These are phyloP conservation scores for Cladosporium sp. DNA, from an alignment of 2,329 filamentous ascomycete species.

Conservation along the genomic window DNA sequence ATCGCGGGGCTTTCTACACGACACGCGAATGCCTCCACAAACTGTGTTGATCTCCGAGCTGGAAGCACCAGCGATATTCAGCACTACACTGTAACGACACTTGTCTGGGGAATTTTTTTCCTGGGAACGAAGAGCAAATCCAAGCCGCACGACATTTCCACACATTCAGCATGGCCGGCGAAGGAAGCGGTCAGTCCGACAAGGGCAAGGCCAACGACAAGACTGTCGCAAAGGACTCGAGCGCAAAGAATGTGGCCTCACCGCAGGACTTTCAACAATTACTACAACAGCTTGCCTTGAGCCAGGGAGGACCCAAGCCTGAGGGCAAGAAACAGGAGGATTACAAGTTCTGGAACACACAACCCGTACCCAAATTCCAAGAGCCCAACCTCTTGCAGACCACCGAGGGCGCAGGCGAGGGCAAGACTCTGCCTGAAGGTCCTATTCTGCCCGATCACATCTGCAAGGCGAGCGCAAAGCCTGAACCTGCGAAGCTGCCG, in stretches of 20 bases:
- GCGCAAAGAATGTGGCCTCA: conserved; percentile 9
- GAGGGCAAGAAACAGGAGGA: conserved; percentile 33
- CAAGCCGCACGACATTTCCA: no score
- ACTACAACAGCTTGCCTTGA: conserved; percentile 26
- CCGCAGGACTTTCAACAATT: conserved; percentile 27
- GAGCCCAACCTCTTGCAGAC: conserved; percentile 32
- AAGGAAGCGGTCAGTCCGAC: conserved; percentile 2
- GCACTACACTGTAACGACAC: not conserved
- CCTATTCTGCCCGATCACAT: conserved; percentile 79
- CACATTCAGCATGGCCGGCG: not conserved
- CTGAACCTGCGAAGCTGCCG: conserved; percentile 66
- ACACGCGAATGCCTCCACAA: not conserved
- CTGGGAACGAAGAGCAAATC: not conserved
- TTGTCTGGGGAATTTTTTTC: no score
- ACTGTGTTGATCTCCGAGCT: not conserved
- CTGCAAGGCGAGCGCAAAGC: conserved; percentile 48
- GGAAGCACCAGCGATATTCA: not conserved
- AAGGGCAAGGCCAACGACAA: conserved; percentile 3
- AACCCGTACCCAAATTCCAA: conserved; percentile 85
- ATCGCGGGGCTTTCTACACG: not conserved
- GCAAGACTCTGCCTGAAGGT: conserved; percentile 59
- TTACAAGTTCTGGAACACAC: conserved; percentile 98
- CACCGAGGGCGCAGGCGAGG: conserved; percentile 41
- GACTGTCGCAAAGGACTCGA: conserved; percentile 13
- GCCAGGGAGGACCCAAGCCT: conserved; percentile 19